Base-by-base conservation (phyloP, 768 basidiomycete species). In the Leccinum ochraceum region DNA sequence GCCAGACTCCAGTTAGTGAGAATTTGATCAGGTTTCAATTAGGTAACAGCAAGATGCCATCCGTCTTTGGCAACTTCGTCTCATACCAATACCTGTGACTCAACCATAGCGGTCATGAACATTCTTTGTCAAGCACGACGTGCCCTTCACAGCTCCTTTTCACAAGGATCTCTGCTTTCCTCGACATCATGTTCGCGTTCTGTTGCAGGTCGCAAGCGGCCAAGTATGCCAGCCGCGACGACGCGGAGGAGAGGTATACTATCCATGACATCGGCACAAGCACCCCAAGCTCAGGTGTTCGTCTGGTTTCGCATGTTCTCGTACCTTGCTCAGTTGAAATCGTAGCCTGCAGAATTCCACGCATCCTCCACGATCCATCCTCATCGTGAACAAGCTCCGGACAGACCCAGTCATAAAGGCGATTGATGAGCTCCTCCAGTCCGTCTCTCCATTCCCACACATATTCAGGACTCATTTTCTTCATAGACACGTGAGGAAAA, bases 311-410 rank as follows among this genome's bases (percentile, higher is more conserved):
- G 50, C 50, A 39, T 39, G 16, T 22, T 39, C 57, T 58, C 20
- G 56, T 55, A 26, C 63, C 46, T 54, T 32, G 60, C 74, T 75
- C 72, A 73, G 57, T 70, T 62, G 37, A 68, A 57, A 56, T 61
- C 64, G 59, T 58, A 73, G 72, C 63, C 62, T 58, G 61, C 66
- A 67, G 62, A 63, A 51, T 48, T 65, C 61, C 4, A 57, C 60
- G n/a, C 58, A 69, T 30, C 79, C 83, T 26, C 87, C 84, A 48
- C 84, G 84, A 68, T 79, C 83, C 49, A 86, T 91, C 46, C 81
- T 92, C 55, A 83, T 92, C 63, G 89, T 92, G 14, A 92, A 92
- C 77, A 92, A 92, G 73, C 77, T 89, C 34, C 83, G 90, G 50
- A 92, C 90, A 42, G 84, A 86, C 58, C 87, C 87, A 9, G 90